Conservation (phyloP, 352 stramenopile genomes). For the Globisporangium uncinulatum region DNA sequence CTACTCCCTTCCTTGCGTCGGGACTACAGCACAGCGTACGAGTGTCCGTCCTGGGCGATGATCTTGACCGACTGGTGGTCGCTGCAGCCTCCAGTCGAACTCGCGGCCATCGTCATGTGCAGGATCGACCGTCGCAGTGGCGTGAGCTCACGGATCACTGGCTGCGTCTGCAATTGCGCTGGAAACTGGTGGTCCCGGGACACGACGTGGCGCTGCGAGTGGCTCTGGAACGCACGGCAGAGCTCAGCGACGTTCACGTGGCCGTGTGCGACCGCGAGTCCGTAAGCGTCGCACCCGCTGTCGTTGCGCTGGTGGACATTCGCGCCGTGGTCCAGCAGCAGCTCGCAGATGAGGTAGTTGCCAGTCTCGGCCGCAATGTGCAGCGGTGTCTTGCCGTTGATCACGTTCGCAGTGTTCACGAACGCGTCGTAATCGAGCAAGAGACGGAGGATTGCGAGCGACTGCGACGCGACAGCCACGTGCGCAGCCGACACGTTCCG, state of each 20-base stretch:
- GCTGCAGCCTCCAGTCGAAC: constrained; percentile 9
- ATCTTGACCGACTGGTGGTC: constrained; percentile 13
- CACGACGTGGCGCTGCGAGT: constrained; percentile 3
- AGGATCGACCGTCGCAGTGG: constrained; percentile 3
- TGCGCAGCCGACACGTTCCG: constrained; percentile 44
- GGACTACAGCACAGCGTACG: constrained; percentile 11
- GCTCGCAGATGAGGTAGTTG: constrained; percentile 39
- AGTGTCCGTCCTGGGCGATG: constrained; percentile 12
- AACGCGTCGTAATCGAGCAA: constrained; percentile 40
- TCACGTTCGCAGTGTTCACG: constrained; percentile 40
- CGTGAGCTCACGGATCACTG: constrained; percentile 5
- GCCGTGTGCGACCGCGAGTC: constrained; percentile 9
- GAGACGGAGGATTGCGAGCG: constrained; percentile 28
- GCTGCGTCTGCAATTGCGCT: constrained; percentile 7
- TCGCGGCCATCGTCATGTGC: constrained; percentile 15
- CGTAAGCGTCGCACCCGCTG: constrained; percentile 10
- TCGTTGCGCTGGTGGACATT: constrained; percentile 15
- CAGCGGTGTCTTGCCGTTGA: constrained; percentile 50
- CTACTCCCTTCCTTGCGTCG: background rate
- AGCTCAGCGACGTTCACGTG: constrained; percentile 16
- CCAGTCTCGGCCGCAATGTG: constrained; percentile 49
- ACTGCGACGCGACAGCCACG: constrained; percentile 40
- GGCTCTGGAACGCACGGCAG: constrained; percentile 11
- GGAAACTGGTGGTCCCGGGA: constrained; percentile 6
- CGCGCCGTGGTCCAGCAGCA: constrained; percentile 25